Evolutionary conservation across 2,329 filamentous ascomycete species (phyloP), one percentile per base, ranked within the genome.

Genomic region (Pezicula radicicola): DNA sequence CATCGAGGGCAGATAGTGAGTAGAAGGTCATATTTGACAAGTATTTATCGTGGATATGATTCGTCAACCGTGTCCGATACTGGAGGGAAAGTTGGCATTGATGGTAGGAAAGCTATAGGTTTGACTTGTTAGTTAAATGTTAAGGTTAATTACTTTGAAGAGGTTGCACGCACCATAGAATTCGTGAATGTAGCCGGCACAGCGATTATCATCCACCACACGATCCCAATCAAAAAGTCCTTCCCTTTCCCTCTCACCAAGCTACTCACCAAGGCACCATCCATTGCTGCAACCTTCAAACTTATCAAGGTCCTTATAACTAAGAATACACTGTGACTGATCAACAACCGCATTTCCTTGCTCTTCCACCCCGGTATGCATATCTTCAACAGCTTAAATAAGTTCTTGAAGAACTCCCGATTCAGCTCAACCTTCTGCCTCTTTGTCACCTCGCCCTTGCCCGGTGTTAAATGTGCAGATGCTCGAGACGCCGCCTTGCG

Each of bases 151-250:
- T 37, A 39, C 12, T 43, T 2, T 6, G 39, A 37, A 9, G 9
- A 16, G 18, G 39, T 10, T 40, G n/a, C 3, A 68, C 82, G 70
- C 71, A 94, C 89, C 94, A 99, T 99, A 1, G 92, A 97, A 71
- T 99, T 99, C 39, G 94, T 99, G 68, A 97, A 97, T 0, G 94
- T 97, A 1, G 94, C 94, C 9, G 94, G 94, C 15, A 99, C 80
- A 25, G 94, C 93, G 59, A 99, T 94, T 50, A 93, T 70, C 94
- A 99, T 99, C 94, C 94, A 99, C 91, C 93, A 97, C 6, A 95
- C 82, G 62, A 99, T 85, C 0, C 91, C 85, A 61, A 86, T 85
- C 62, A 97, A 67, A 60, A 99, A 99, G 59, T 96, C 91, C 69
- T 84, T 89, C 15, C 93, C 94, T 60, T 87, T 94, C 2, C 94